Evolutionary conservation across 441 rosid genomes (phyloP).

Genomic region (Erodium moschatum): DNA sequence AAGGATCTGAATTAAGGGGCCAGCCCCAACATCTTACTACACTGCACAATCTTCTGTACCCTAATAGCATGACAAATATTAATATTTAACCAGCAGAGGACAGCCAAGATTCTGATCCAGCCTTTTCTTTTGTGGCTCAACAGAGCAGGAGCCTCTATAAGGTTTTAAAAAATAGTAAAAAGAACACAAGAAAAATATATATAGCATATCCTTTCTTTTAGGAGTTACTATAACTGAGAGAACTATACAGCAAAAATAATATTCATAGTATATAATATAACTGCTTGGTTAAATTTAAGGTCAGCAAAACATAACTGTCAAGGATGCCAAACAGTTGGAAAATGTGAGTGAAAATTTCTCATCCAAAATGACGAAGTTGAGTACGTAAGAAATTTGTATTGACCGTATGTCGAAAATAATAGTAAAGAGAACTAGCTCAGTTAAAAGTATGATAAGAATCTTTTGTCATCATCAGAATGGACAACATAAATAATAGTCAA

Average conservation of each 20-base stretch:
- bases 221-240: background rate
- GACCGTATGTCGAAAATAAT: background rate
- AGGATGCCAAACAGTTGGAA: background rate
- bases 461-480: background rate
- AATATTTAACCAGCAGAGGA: background rate
- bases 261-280: background rate
- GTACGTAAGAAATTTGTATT: background rate
- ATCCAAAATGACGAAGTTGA: conserved; percentile 1
- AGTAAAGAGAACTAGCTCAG: background rate
- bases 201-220: background rate
- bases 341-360: background rate
- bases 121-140: background rate
- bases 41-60: background rate
- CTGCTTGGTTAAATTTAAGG: background rate
- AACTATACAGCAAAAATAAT: background rate
- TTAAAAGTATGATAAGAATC: background rate
- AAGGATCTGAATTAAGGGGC: background rate
- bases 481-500: background rate
- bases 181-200: background rate
- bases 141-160: background rate
- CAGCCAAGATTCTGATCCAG: background rate
- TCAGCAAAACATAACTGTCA: background rate
- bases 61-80: background rate
- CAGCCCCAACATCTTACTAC: background rate
- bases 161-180: background rate